Evolutionary conservation across 176 grass and related monocot genomes (phyloP).

Genomic region (Bonia amplexicaulis): DNA sequence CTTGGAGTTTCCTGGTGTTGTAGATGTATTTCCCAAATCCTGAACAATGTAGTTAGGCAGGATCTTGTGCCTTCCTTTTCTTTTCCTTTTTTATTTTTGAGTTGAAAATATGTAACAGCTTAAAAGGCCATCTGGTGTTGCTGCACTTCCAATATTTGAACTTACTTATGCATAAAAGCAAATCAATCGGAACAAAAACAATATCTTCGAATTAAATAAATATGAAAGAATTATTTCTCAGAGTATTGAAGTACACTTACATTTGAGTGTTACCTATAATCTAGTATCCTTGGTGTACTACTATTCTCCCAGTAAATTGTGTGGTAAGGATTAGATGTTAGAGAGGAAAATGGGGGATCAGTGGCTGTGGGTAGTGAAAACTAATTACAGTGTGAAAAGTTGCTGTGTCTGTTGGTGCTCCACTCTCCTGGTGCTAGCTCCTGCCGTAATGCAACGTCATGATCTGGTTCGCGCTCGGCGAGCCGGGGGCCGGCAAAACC

Average conservation of each 20-base stretch:
- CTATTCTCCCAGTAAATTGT: conserved; percentile 39
- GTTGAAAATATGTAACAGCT: background rate
- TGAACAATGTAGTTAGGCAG: background rate
- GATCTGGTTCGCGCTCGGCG: conserved; percentile 36
- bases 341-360: conserved; percentile 35
- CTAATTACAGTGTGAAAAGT: conserved; percentile 45
- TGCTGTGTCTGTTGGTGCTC: conserved; percentile 8
- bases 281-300: conserved; percentile 39
- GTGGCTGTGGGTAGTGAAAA: conserved; percentile 36
- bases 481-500: conserved; percentile 37
- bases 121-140: background rate
- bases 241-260: conserved; percentile 45
- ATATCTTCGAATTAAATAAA: conserved; percentile 40
- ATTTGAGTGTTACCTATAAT: conserved; percentile 52
- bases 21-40: background rate
- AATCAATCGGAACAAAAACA: conserved; percentile 10
- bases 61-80: conserved; percentile 2
- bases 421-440: conserved; percentile 37
- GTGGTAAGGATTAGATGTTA: conserved; percentile 52
- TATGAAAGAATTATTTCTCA: conserved; percentile 48
- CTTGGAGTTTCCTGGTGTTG: background rate
- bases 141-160: background rate
- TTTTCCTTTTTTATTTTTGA: background rate
- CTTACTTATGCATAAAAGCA: background rate
- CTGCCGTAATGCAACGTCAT: conserved; percentile 55